Base-by-base conservation (phyloP, 805 yeast species). In the Candida maesae region DNA sequence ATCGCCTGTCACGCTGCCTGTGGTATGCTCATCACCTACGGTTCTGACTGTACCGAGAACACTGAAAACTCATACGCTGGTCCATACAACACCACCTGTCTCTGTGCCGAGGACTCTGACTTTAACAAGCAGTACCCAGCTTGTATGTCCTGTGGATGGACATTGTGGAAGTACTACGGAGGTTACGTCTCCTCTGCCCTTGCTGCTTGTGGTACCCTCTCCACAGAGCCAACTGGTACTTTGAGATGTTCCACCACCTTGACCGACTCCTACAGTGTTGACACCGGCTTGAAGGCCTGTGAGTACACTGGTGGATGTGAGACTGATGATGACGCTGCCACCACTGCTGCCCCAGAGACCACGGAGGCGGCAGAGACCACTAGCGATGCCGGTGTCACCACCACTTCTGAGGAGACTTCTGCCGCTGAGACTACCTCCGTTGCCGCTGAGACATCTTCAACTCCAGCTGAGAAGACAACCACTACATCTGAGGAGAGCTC, bases 81-180 rank as follows among this genome's bases (percentile, higher is more conserved):
- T 21, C 54, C 54, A 23, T 50, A 44, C 40, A 41, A 51, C 42
- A 33, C 46, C 38, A 37, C 36, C 18, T 56, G 60, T 42, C 46
- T 47, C 35, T 54, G 59, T 47, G 44, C 44, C 15, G 36, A 31
- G 8, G 39, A 24, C 18, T 33, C 42, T 67, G 15, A 65, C 26
- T 53, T 52, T 44, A 41, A 35, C 36, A 27, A 27, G 8, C 42
- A 45, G 34, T 54, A 54, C 32, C 52, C 52, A 12, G 53, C 44
- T 5, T 63, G 67, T 52, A 51, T 62, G 36, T 61, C 54, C 35
- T 63, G 67, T 53, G 67, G 66, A 33, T 62, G 65, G 66, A 62
- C 65, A 47, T 44, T 63, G 36, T 63, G 61, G 61, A 39, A 50
- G 20, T 58, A 61, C 50, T 62, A 62, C 47, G 53, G 52, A 15